Evolutionary conservation across 2,329 filamentous ascomycete genomes (phyloP).

Genomic region (Ilyonectria robusta): DNA sequence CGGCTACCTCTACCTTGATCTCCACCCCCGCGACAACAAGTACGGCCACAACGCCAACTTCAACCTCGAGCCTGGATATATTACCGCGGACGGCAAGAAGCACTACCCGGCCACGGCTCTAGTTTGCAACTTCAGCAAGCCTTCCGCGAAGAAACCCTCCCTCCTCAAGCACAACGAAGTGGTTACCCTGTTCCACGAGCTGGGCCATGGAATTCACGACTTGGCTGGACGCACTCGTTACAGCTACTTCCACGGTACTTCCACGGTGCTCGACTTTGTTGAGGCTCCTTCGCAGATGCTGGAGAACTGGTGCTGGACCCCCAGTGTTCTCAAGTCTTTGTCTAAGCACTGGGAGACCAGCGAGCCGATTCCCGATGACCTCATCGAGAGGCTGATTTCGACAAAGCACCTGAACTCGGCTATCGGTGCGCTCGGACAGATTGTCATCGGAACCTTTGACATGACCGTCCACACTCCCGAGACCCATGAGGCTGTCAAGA

Average conservation of each 20-base stretch:
- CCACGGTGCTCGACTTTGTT: slow-evolving; percentile 77
- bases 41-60: slow-evolving; percentile 91
- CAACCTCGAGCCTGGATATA: slow-evolving; percentile 81
- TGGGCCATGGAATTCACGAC: slow-evolving; percentile 80
- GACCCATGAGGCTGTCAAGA: slow-evolving; percentile 77
- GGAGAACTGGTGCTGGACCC: slow-evolving; percentile 83
- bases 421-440: slow-evolving; percentile 82
- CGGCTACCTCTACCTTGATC: slow-evolving; percentile 86
- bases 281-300: slow-evolving; percentile 82
- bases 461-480: slow-evolving; percentile 83
- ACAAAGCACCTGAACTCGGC: slow-evolving; percentile 88
- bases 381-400: slow-evolving; percentile 80
- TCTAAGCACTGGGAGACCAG: slow-evolving; percentile 81
- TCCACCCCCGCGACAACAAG: slow-evolving; percentile 85
- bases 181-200: slow-evolving; percentile 85
- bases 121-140: slow-evolving; percentile 90
- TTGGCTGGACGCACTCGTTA: slow-evolving; percentile 74
- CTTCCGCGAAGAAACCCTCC: slow-evolving; percentile 81
- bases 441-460: slow-evolving; percentile 87
- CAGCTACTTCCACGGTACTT: slow-evolving; percentile 77
- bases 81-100: slow-evolving; percentile 76
- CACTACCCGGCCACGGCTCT: slow-evolving; percentile 84
- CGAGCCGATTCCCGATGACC: slow-evolving; percentile 79
- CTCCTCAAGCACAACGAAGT: slow-evolving; percentile 88
- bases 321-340: slow-evolving; percentile 74